A percentile compares a stretch with the other conserved stretches of the same genome.
Conservation (phyloP, 2,329 filamentous ascomycete species). For the Penicillium sp. region DNA sequence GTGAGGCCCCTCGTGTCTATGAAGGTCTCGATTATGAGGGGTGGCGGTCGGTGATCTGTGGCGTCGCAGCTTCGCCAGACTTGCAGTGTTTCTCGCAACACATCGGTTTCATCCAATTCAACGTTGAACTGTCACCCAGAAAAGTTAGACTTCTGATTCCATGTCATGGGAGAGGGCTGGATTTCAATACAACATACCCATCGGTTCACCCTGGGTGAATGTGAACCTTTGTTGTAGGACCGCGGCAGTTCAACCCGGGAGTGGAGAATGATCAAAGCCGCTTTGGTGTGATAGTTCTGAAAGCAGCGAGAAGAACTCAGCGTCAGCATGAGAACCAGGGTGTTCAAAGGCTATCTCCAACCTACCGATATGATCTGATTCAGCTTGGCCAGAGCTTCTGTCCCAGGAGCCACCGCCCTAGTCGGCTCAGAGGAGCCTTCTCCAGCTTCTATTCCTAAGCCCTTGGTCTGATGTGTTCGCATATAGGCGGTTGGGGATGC, state of each 20-base stretch:
- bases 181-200: conserved; percentile 63
- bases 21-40: conserved; percentile 87
- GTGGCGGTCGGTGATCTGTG: conserved; percentile 73
- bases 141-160: neutral
- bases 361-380: conserved; percentile 90
- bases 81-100: conserved; percentile 76
- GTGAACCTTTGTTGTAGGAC: conserved; percentile 56
- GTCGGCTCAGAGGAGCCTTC: conserved; percentile 44
- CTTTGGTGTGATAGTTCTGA: conserved; percentile 90
- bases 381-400: conserved; percentile 73
- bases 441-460: conserved; percentile 52
- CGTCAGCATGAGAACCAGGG: neutral
- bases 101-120: conserved; percentile 87
- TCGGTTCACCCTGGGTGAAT: conserved; percentile 71
- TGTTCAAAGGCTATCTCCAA: neutral
- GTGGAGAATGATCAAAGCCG: conserved; percentile 78
- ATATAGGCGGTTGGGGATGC: conserved; percentile 56
- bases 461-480: conserved; percentile 50
- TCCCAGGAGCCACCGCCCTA: conserved; percentile 53
- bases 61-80: conserved; percentile 80
- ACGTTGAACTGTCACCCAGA: conserved; percentile 74
- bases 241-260: conserved; percentile 71
- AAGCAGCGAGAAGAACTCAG: conserved; percentile 15
- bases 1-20: conserved; percentile 77
- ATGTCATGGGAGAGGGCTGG: neutral